Base-by-base conservation (phyloP, 805 yeast genomes). In the Ogataea ganodermae region DNA sequence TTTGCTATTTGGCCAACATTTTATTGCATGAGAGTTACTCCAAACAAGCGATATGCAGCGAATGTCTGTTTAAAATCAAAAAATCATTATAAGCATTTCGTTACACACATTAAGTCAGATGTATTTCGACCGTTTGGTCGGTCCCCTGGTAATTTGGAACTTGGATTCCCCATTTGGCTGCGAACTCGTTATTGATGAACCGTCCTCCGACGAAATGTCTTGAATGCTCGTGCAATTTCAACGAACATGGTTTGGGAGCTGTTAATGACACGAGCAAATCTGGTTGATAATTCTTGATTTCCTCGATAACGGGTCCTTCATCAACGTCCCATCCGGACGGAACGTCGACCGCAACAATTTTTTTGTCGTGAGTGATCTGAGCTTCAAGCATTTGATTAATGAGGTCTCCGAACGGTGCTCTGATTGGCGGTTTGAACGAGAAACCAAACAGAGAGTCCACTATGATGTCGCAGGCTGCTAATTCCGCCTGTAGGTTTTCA, bases 261-360 rank as follows among this genome's bases (percentile, higher is more conserved):
- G 98, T 91, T 41, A 94, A 70, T 42, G 96, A 86, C 8, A 94
- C 83, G 40, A 94, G 71, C 55, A 82, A 80, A 5, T 75, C 66
- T 0, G 97, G 96, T 21, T 71, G 71, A 16, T 66, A 69, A 13
- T 63, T 51, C 8, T 46, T 45, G 6, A 62, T 60, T 14, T 71
- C 60, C 0, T 64, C 68, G 9, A 69, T 66, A 1, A 65, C 67
- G 0, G 94, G 96, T 0, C 99, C 99, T 6, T 75, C 60, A 60
- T 94, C 96, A 9, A 94, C 98, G 61, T 91, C 92, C 99, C 99
- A 94, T 0, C 97, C 96, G 2, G 96, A 86, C 0, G 99, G 99
- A 39, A 92, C 80, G 65, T 94, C 99, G 2, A 94, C 87, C 0
- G 95, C 80, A 0, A 88, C 77, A 1, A 90, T 78, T 1, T 91